A percentile compares a stretch with the other conserved stretches of the same genome.
Conservation (phyloP, 768 basidiomycete species). For the Boletus subparvulus region DNA sequence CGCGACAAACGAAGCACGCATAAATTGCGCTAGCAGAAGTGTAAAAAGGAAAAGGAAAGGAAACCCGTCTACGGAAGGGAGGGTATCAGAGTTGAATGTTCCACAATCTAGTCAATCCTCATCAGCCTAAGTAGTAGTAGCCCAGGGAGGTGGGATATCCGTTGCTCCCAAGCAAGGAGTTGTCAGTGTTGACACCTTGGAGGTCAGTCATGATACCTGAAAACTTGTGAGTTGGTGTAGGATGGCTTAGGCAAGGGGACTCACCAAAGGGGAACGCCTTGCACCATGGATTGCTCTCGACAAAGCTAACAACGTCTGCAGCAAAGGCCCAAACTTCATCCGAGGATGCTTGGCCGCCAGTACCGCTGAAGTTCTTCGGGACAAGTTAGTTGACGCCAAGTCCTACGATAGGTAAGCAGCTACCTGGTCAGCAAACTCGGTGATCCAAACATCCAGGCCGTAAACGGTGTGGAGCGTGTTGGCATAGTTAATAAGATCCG, state of each 20-base stretch:
- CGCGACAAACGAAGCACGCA: constrained; percentile 6
- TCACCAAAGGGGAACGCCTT: constrained; percentile 61
- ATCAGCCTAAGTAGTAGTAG: constrained; percentile 40
- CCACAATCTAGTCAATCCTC: constrained; percentile 1
- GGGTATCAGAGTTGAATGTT: constrained; percentile 20
- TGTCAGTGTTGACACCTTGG: constrained; percentile 50
- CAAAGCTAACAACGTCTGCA: constrained; percentile 37
- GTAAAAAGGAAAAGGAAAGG: not conserved
- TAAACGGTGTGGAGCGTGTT: constrained; percentile 46
- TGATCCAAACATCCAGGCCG: constrained; percentile 46
- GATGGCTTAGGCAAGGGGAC: constrained; percentile 7
- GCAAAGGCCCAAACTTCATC: constrained; percentile 48
- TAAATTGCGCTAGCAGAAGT: not conserved
- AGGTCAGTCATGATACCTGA: constrained; percentile 54
- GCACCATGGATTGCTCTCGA: constrained; percentile 41
- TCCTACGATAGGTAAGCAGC: not conserved
- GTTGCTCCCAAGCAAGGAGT: constrained; percentile 40
- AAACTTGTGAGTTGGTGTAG: constrained; percentile 7
- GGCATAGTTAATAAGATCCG: constrained; percentile 53
- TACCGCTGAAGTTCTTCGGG: constrained; percentile 52
- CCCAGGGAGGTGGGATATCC: constrained; percentile 55
- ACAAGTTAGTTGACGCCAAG: not conserved
- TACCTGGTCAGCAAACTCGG: constrained; percentile 74
- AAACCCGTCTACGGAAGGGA: constrained; percentile 11
- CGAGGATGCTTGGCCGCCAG: constrained; percentile 35